phyloP scores from a whole-genome alignment of 148 eudicot genomes.

The Pouteria glomerata region DNA sequence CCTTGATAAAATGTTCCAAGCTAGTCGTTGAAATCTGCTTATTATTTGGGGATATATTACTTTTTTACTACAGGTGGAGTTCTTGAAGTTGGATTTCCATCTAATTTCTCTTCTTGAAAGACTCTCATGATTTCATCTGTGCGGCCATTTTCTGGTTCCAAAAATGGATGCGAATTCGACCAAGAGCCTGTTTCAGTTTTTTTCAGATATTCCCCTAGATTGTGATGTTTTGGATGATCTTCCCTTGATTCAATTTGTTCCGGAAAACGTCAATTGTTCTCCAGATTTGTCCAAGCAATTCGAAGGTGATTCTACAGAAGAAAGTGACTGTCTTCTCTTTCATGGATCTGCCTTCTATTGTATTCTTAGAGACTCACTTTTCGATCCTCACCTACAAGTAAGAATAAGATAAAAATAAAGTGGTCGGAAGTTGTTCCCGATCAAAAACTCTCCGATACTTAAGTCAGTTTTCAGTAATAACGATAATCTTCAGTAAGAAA shows the following conservation, averaged over 20 bases:
- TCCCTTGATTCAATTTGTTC: not conserved
- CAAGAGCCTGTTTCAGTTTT: not conserved
- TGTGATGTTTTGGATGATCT: not conserved
- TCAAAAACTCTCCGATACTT: no score
- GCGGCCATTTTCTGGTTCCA: conserved; percentile 1
- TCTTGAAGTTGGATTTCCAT: not conserved
- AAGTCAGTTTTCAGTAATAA: no score
- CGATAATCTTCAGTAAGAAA: no score
- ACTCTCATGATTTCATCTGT: not conserved
- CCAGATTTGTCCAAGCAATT: not conserved
- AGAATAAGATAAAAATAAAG: no score
- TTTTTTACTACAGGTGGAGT: conserved; percentile 1
- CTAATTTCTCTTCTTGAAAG: not conserved
- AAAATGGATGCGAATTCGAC: not conserved
- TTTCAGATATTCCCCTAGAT: not conserved
- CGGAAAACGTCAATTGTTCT: not conserved
- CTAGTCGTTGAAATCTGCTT: no score
- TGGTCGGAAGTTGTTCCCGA: no score
- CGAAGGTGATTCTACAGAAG: not conserved
- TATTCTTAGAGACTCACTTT: no score
- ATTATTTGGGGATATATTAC: no score
- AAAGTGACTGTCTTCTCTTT: no score
- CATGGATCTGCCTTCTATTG: no score
- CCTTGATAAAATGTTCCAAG: not conserved
- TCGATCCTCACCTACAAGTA: no score